Conservation (phyloP, 192 early-diverging fungal genomes). For the Spizellomyces sp. region DNA sequence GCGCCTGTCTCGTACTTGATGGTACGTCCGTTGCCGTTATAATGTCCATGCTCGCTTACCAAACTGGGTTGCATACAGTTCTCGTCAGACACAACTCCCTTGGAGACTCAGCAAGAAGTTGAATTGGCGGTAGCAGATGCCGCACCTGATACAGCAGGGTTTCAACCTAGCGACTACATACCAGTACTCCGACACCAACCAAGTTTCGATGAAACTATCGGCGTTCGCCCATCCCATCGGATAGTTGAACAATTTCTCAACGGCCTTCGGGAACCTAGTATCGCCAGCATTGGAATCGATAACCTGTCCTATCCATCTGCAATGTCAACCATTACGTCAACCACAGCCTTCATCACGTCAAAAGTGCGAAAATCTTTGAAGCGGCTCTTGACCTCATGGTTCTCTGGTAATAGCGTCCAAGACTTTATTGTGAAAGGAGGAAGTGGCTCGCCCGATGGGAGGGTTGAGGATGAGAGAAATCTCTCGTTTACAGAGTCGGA, state of each 20-base stretch:
- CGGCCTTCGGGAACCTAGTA: constrained; percentile 9
- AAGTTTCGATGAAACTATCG: not conserved
- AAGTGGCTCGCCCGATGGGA: no score
- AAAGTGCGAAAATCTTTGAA: constrained; percentile 16
- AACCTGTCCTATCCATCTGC: constrained; percentile 23
- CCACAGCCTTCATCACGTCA: constrained; percentile 1
- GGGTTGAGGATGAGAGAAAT: no score
- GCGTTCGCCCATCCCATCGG: not conserved
- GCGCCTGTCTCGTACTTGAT: constrained; percentile 29
- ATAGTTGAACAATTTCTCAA: not conserved
- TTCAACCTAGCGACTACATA: not conserved
- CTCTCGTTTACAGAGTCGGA: no score
- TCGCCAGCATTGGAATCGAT: not conserved
- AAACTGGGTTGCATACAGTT: not conserved
- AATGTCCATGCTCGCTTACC: no score
- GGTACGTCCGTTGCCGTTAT: not conserved
- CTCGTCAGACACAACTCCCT: constrained; percentile 9
- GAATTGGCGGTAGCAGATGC: constrained; percentile 22
- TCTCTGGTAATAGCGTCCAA: constrained; percentile 27
- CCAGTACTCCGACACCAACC: not conserved
- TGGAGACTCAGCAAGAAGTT: constrained; percentile 13
- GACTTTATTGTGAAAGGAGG: constrained; percentile 26
- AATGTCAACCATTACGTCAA: constrained; percentile 8
- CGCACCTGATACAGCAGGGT: not conserved
- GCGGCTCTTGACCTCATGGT: constrained; percentile 16